These are phyloP conservation scores for Sonneratia alba DNA, from an alignment of 345 rosid genomes.

Conservation along the genomic window DNA sequence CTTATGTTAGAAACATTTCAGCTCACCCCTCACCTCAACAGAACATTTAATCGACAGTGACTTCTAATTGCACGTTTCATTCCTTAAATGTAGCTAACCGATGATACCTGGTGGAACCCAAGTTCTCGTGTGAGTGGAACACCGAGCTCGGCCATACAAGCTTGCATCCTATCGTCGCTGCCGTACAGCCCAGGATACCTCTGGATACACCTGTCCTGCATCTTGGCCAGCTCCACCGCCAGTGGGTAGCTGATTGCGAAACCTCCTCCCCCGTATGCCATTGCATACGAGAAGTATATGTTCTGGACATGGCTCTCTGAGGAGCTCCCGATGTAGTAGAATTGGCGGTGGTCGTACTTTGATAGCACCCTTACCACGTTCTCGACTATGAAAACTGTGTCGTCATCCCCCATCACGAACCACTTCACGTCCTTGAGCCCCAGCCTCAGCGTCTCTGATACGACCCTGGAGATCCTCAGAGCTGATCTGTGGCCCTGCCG, in stretches of 20 bases:
- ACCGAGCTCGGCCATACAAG: constrained; percentile 11
- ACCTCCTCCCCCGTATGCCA: constrained; percentile 8
- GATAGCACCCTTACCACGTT: constrained; percentile 5
- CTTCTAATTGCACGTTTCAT: background rate
- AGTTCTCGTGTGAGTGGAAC: constrained; percentile 5
- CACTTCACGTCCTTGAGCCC: constrained; percentile 37
- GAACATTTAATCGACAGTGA: too few relatives aligned
- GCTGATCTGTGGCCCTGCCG: constrained; percentile 62
- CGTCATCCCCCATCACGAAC: constrained; percentile 11
- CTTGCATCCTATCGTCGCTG: constrained; percentile 9
- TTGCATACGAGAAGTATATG: constrained; percentile 6
- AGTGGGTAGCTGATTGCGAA: constrained; percentile 5
- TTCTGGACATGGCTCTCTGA: constrained; percentile 8
- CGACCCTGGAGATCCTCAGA: constrained; percentile 61
- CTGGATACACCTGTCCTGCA: constrained; percentile 9
- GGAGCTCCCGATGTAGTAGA: constrained; percentile 8
- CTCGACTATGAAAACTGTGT: constrained; percentile 7
- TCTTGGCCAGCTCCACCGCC: constrained; percentile 10
- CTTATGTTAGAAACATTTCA: too few relatives aligned
- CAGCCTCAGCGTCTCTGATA: constrained; percentile 58
- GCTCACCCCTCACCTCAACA: too few relatives aligned
- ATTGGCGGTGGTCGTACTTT: constrained; percentile 7
- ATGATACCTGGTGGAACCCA: constrained; percentile 7
- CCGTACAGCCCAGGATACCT: constrained; percentile 4
- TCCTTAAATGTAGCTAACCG: background rate